These are phyloP conservation scores for Tolypocladium cylindrosporum DNA, from an alignment of 2,329 filamentous ascomycete species.

Conservation along the genomic window DNA sequence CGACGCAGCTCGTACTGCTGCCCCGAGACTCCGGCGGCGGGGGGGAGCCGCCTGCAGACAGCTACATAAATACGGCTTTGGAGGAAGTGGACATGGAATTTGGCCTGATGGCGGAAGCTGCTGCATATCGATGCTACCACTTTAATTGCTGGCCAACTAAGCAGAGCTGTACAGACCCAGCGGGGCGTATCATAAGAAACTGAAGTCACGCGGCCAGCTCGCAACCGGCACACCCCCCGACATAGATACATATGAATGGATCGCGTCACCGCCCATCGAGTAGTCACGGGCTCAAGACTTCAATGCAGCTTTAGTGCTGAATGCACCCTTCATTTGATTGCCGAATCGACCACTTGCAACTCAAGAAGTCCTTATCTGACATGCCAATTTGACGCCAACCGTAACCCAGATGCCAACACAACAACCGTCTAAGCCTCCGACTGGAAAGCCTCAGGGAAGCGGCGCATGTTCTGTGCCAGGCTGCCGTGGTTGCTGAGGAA, in stretches of 20 bases:
- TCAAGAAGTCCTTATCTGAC: conserved; percentile 26
- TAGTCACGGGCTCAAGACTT: background rate
- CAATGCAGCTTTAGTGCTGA: background rate
- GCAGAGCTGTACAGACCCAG: background rate
- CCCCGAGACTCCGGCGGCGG: background rate
- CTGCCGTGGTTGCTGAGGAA: conserved; percentile 93
- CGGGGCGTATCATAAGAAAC: background rate
- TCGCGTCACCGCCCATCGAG: background rate
- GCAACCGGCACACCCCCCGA: no score
- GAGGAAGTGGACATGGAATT: background rate
- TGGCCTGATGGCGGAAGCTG: background rate
- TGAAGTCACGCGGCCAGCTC: no score
- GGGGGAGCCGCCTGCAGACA: background rate
- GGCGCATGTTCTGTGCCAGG: conserved; percentile 77
- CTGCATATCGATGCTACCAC: no score
- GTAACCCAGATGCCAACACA: conserved; percentile 28
- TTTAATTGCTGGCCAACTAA: no score
- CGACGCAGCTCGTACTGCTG: background rate
- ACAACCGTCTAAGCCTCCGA: conserved; percentile 37
- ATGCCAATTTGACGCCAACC: conserved; percentile 36
- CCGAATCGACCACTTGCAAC: conserved; percentile 21
- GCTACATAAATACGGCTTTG: no score
- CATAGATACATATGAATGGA: no score
- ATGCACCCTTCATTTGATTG: conserved; percentile 18
- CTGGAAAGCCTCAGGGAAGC: conserved; percentile 88